These are phyloP conservation scores for Litchi chinensis DNA, from an alignment of 345 rosid species.

Conservation along the genomic window DNA sequence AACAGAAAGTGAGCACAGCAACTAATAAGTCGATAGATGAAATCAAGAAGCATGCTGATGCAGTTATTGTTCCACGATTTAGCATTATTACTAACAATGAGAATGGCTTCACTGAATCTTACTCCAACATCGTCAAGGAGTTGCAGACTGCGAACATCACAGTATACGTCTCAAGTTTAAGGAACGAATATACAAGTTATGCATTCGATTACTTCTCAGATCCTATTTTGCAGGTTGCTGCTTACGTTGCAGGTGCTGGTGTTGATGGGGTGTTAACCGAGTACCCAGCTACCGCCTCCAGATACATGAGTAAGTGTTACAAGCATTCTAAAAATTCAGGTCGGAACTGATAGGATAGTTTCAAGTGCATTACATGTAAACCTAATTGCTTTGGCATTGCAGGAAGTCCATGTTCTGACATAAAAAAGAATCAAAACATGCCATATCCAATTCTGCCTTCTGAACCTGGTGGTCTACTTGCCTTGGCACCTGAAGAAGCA, in stretches of 20 bases:
- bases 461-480: conserved; percentile 48
- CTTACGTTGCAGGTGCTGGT: conserved; percentile 43
- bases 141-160: conserved; percentile 67
- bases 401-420: conserved; percentile 69
- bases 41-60: conserved; percentile 73
- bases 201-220: conserved; percentile 75
- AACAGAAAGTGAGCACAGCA: conserved; percentile 51
- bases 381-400: conserved; percentile 16
- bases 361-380: too few species aligned
- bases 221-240: conserved; percentile 69
- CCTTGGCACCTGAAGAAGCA: conserved; percentile 22
- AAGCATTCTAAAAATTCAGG: not conserved
- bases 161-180: conserved; percentile 60
- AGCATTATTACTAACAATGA: conserved; percentile 35
- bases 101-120: conserved; percentile 40
- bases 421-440: conserved; percentile 20
- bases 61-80: conserved; percentile 47
- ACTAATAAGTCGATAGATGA: conserved; percentile 52
- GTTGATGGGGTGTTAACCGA: conserved; percentile 78
- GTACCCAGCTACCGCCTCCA: conserved; percentile 76
- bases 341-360: not conserved
- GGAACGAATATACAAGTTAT: conserved; percentile 64
- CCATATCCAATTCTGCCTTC: conserved; percentile 50
- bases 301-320: conserved; percentile 61
- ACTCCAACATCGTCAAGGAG: conserved; percentile 51